Conservation (phyloP, 306 rosid species). For the Spatholobus suberectus region DNA sequence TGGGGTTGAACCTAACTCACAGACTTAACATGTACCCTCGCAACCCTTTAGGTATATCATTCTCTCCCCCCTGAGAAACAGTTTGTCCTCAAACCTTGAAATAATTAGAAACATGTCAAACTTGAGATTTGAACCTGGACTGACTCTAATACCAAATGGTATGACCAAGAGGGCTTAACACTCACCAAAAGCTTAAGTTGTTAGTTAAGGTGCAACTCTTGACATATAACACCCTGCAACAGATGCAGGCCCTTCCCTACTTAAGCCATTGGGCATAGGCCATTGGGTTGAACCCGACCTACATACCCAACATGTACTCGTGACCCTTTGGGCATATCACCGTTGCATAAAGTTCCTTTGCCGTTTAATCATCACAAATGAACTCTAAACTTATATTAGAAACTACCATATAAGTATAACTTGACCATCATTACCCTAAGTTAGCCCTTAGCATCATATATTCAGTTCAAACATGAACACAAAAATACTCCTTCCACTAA, state of each 20-base stretch:
- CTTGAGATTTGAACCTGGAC: not conserved
- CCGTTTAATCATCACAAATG: conserved; percentile 11
- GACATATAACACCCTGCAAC: not conserved
- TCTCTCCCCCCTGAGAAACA: not conserved
- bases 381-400: conserved; percentile 1
- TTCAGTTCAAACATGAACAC: not conserved
- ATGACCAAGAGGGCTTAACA: not conserved
- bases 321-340: not conserved
- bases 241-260: not conserved
- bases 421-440: conserved; percentile 11
- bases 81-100: not conserved
- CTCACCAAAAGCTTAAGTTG: not conserved
- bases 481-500: not conserved
- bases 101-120: not conserved
- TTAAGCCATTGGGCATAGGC: not conserved
- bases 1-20: no score
- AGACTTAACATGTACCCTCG: not conserved
- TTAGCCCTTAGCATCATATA: not conserved
- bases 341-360: not conserved
- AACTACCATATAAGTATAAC: conserved; percentile 13
- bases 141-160: not conserved
- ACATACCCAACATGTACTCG: not conserved
- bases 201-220: not conserved
- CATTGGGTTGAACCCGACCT: not conserved
- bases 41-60: not conserved